Evolutionary conservation across 768 basidiomycete species (phyloP), one percentile per base, ranked within the genome.

Genomic region (Boletus speciosus): DNA sequence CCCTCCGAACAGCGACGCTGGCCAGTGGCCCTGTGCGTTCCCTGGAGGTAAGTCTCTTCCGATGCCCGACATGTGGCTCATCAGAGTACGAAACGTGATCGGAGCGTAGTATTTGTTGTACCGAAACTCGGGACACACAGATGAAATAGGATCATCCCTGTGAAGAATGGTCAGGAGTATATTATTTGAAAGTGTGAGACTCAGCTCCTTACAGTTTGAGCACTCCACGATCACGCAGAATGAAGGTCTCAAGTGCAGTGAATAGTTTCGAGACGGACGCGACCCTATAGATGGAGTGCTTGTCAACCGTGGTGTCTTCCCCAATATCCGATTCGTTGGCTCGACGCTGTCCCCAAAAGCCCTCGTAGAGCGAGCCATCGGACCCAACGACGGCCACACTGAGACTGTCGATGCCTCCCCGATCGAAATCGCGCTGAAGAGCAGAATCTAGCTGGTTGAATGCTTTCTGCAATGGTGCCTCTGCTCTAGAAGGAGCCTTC

Each of bases 231-330:
- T 82, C 76, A 36, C 76, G 73, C 23, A 82, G 66, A 11, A 83
- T 73, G 38, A 79, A 59, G 0, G 76, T 78, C 58, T 83, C 78
- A 6, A 81, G 57, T 0, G 74, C 73, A 4, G 75, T 73, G 58
- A 81, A 80, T 52, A 82, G 65, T 64, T 82, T 84, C 6, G 77
- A 74, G 51, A 80, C 73, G 38, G 77, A 80, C 2, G 80, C 80
- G 27, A 82, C 67, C 27, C 82, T 72, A 57, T 81, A 82, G 46
- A 80, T 72, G 0, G 79, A 76, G 59, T 81, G 61, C 47, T 72
- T 69, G n/a, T 74, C 65, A 1, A 76, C 71, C 0, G 61, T 63
- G 5, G 59, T 58, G 10, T 53, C 55, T 6, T 60, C 47, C n/a
- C 55, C 54, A 2, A 48, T 38, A n/a, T 56, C 59, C 3, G 73